Evolutionary conservation across 257 asterid species (phyloP).

Genomic region (Solanum commersonii): DNA sequence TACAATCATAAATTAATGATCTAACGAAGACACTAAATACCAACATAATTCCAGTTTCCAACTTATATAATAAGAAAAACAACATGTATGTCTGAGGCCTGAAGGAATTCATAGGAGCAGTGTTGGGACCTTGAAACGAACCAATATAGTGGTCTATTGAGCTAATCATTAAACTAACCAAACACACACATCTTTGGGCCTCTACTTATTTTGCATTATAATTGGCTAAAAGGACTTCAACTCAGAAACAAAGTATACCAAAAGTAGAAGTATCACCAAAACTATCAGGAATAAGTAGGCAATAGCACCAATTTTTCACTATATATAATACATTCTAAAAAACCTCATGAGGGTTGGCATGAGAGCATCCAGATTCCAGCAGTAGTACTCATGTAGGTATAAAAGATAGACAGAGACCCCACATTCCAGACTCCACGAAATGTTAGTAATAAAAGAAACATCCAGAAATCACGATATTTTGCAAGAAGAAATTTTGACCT

Average conservation of each 20-base stretch:
- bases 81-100: neutral
- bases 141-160: neutral
- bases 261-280: neutral
- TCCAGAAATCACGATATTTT: neutral
- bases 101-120: neutral
- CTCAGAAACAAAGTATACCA: neutral
- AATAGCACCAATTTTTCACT: neutral
- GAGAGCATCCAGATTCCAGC: neutral
- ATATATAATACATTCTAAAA: neutral
- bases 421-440: neutral
- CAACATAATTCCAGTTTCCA: neutral
- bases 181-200: neutral
- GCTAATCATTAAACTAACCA: neutral
- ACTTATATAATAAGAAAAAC: neutral
- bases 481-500: neutral
- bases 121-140: neutral
- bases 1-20: neutral
- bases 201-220: neutral
- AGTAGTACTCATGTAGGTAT: neutral
- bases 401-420: neutral
- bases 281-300: neutral
- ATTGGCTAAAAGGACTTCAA: neutral
- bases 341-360: neutral
- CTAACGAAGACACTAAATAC: neutral
- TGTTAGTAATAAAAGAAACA: neutral